A percentile compares a stretch with the other conserved stretches of the same genome.
These are phyloP conservation scores for Atalantia buxifolia DNA, from an alignment of 345 rosid genomes.

Conservation along the genomic window DNA sequence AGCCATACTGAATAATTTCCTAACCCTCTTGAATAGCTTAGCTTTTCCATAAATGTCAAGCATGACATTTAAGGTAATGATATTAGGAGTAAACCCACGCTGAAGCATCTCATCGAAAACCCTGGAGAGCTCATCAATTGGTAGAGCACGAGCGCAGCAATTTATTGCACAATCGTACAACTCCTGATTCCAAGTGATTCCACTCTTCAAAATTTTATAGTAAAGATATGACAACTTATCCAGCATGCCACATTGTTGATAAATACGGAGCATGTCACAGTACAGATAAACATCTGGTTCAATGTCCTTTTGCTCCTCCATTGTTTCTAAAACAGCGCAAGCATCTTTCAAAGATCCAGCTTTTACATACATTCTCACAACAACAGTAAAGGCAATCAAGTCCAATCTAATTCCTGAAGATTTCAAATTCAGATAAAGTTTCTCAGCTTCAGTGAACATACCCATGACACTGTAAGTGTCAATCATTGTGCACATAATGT, in stretches of 20 bases:
- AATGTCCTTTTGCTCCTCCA: conserved; percentile 61
- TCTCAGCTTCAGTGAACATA: conserved; percentile 54
- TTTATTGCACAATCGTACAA: conserved; percentile 79
- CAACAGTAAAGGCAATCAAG: conserved; percentile 66
- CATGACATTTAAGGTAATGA: conserved; percentile 68
- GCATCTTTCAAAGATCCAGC: conserved; percentile 74
- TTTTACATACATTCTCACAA: conserved; percentile 79
- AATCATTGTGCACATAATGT: conserved; percentile 76
- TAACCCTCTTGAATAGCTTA: conserved; percentile 64
- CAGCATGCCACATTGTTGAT: conserved; percentile 60
- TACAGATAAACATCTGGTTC: conserved; percentile 70
- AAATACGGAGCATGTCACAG: conserved; percentile 82
- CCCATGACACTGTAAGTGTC: conserved; percentile 59
- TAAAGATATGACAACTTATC: conserved; percentile 53
- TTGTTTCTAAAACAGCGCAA: conserved; percentile 58
- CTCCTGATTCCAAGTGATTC: conserved; percentile 82
- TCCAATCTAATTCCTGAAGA: conserved; percentile 64
- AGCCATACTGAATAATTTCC: conserved; percentile 59
- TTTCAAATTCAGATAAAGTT: conserved; percentile 58
- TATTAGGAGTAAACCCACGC: conserved; percentile 60
- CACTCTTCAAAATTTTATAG: conserved; percentile 55
- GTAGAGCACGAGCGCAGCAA: conserved; percentile 83
- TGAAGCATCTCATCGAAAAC: conserved; percentile 74
- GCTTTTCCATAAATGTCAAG: conserved; percentile 85
- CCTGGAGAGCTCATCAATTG: conserved; percentile 69